Conservation (phyloP, 2,329 filamentous ascomycete genomes). For the Chrysosporium queenslandicum region DNA sequence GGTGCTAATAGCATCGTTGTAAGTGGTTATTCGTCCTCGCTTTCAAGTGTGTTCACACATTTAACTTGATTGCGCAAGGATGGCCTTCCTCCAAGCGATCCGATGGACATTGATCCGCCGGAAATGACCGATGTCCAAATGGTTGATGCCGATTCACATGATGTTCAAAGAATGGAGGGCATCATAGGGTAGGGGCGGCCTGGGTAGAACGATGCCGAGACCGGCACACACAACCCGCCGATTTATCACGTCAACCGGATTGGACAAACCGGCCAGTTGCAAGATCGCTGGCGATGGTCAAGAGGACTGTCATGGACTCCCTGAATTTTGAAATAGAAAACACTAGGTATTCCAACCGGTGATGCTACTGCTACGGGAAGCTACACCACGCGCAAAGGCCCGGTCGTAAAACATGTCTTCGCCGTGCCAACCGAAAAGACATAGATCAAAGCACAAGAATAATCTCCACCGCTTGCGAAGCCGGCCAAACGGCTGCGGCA, state of each 20-base stretch:
- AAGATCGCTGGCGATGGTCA: background rate
- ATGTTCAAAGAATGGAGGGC: background rate
- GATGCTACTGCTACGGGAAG: too few relatives aligned
- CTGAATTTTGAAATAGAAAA: too few relatives aligned
- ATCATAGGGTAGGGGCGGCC: background rate
- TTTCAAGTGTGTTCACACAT: slow-evolving; percentile 27
- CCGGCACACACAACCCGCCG: background rate
- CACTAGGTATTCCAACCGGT: too few relatives aligned
- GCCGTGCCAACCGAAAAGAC: too few relatives aligned
- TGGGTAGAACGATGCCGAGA: background rate
- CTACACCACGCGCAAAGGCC: too few relatives aligned
- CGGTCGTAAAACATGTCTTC: too few relatives aligned
- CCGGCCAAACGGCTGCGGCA: too few relatives aligned
- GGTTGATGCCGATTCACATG: background rate
- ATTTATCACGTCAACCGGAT: background rate
- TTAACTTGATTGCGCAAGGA: background rate
- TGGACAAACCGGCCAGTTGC: background rate
- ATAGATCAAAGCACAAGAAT: too few relatives aligned
- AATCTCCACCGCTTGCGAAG: too few relatives aligned
- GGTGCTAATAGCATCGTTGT: background rate
- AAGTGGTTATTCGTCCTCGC: background rate
- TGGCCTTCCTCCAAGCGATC: background rate
- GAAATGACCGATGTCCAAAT: background rate
- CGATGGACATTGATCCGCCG: background rate
- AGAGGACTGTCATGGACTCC: too few relatives aligned